A percentile compares a stretch with the other conserved stretches of the same genome.
These are phyloP conservation scores for Tetradesmus lagerheimii DNA, from an alignment of 139 green algal genomes.

Conservation along the genomic window DNA sequence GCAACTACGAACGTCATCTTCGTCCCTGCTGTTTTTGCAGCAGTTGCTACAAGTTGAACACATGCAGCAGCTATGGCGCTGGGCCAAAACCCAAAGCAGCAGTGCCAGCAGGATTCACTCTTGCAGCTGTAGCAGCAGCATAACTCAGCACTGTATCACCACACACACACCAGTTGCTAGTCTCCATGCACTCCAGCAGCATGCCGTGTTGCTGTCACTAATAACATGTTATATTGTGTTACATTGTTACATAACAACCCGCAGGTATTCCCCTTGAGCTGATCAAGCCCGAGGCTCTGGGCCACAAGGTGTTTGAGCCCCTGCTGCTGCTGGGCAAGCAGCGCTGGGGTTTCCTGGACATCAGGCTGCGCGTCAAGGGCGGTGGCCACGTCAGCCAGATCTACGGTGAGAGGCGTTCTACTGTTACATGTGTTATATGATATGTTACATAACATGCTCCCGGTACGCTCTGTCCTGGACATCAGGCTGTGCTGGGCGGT, in stretches of 20 bases:
- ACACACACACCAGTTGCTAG: not conserved
- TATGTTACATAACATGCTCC: too few relatives aligned
- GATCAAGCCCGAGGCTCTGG: conserved; percentile 94
- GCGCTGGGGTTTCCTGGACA: conserved; percentile 95
- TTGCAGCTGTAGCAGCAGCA: not conserved
- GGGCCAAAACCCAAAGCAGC: not conserved
- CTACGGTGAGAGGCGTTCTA: conserved; percentile 77
- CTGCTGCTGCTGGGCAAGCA: conserved; percentile 95
- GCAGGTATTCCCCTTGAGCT: conserved; percentile 94
- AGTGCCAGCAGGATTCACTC: not conserved
- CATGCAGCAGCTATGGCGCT: not conserved
- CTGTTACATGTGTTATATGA: too few relatives aligned
- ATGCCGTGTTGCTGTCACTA: not conserved
- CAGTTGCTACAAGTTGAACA: not conserved
- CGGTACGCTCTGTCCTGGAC: too few relatives aligned
- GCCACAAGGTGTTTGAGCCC: conserved; percentile 97
- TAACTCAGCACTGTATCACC: not conserved
- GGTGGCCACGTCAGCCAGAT: conserved; percentile 97
- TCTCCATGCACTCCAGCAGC: not conserved
- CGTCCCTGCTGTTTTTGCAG: too few relatives aligned
- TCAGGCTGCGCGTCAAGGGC: conserved; percentile 96
- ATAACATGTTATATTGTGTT: too few relatives aligned
- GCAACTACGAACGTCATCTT: too few relatives aligned
- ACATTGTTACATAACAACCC: not conserved
- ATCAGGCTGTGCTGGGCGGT: too few relatives aligned